A percentile compares a stretch with the other conserved stretches of the same genome.
Evolutionary conservation across 768 basidiomycete genomes (phyloP).

Genomic region (Clathrus columnatus): DNA sequence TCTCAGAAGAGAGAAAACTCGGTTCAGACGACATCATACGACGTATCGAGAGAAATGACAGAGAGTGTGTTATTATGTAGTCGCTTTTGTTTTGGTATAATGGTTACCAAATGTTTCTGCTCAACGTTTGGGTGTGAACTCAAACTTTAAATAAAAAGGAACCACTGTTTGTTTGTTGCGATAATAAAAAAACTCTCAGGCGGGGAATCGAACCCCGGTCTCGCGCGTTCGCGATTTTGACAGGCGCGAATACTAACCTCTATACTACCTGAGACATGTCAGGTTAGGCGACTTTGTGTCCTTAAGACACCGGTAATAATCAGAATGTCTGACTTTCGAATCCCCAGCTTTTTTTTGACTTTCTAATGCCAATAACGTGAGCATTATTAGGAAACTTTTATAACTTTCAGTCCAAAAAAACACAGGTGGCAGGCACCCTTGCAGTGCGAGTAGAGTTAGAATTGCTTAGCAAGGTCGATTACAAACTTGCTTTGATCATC

Average conservation of each 20-base stretch:
- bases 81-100: no score
- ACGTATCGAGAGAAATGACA: conserved; percentile 40
- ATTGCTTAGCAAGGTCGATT: neutral
- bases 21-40: conserved; percentile 50
- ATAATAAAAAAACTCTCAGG: conserved; percentile 7
- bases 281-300: neutral
- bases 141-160: no score
- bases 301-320: no score
- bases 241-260: conserved; percentile 13
- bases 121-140: no score
- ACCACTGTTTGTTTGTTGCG: neutral
- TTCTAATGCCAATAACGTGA: no score
- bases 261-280: conserved; percentile 11
- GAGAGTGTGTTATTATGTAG: conserved; percentile 67
- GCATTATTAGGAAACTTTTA: no score
- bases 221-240: conserved; percentile 9
- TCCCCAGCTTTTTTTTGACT: no score
- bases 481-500: conserved; percentile 1
- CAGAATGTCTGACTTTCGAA: neutral
- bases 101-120: no score
- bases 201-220: conserved; percentile 13
- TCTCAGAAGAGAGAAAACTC: conserved; percentile 35
- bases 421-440: no score
- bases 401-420: no score
- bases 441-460: no score